Conservation (phyloP, 2,329 filamentous ascomycete genomes). For the Chaetomium strumarium region DNA sequence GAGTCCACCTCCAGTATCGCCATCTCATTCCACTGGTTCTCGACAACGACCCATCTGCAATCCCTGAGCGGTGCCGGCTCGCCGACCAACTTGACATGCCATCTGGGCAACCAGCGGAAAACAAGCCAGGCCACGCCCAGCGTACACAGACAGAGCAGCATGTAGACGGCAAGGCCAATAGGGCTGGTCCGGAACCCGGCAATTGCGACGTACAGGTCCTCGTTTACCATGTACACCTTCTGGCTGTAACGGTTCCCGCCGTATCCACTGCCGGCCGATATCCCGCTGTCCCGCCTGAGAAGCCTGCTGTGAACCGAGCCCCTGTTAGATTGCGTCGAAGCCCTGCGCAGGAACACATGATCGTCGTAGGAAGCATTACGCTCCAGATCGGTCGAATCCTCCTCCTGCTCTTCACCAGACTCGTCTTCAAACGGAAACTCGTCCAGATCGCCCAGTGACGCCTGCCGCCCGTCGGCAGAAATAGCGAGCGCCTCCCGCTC, state of each 20-base stretch:
- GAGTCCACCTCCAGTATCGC: constrained; percentile 62
- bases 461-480: constrained; percentile 27
- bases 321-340: constrained; percentile 51
- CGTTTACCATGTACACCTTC: constrained; percentile 87
- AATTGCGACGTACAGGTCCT: constrained; percentile 90
- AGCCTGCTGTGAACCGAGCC: constrained; percentile 58
- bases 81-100: constrained; percentile 74
- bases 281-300: constrained; percentile 62
- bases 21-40: constrained; percentile 97
- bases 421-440: constrained; percentile 36
- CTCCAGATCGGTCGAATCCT: constrained; percentile 34
- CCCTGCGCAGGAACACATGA: constrained; percentile 52
- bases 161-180: constrained; percentile 63
- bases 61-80: constrained; percentile 60
- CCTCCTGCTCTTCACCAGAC: constrained; percentile 36
- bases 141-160: constrained; percentile 63
- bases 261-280: constrained; percentile 61
- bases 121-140: constrained; percentile 76
- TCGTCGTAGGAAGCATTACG: constrained; percentile 34
- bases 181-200: constrained; percentile 80
- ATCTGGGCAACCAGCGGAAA: constrained; percentile 83
- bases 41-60: constrained; percentile 88
- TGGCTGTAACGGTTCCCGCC: constrained; percentile 65
- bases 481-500: constrained; percentile 21
- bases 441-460: constrained; percentile 32